These are phyloP conservation scores for Halocafeteria seosinensis DNA, from an alignment of 108 stramenopile genomes.

Conservation along the genomic window DNA sequence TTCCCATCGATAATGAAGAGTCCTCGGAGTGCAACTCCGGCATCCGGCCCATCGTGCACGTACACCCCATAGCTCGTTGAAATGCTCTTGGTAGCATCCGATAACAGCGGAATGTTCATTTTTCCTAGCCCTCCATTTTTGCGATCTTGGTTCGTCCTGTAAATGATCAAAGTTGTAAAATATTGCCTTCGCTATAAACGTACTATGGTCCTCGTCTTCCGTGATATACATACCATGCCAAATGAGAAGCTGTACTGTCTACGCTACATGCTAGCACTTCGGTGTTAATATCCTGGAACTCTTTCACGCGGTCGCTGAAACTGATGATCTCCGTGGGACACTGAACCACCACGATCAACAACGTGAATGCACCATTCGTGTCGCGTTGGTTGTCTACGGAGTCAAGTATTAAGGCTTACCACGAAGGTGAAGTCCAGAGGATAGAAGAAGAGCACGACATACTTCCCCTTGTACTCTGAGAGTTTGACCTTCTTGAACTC, in stretches of 20 bases:
- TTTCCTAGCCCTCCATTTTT: slow-evolving; percentile 35
- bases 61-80: slow-evolving; percentile 35
- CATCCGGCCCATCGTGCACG: slow-evolving; percentile 17
- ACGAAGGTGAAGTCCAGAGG: slow-evolving; percentile 41
- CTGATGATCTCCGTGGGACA: slow-evolving; percentile 43
- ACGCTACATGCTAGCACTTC: not conserved
- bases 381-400: no score
- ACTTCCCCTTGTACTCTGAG: slow-evolving; percentile 11
- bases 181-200: no score
- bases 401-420: no score
- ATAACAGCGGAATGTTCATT: slow-evolving; percentile 35
- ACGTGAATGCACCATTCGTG: no score
- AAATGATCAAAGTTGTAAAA: no score
- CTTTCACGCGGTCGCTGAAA: slow-evolving; percentile 15
- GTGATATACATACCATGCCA: no score
- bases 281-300: slow-evolving; percentile 14
- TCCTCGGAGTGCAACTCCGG: no score
- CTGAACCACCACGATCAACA: no score
- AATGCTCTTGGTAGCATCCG: slow-evolving; percentile 35
- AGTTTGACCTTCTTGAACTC: not conserved
- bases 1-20: no score
- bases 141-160: no score
- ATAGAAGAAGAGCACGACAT: slow-evolving; percentile 34
- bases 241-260: not conserved
- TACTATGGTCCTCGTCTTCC: no score